Base-by-base conservation (phyloP, 179 eudicot species). In the Corrigiola litoralis region DNA sequence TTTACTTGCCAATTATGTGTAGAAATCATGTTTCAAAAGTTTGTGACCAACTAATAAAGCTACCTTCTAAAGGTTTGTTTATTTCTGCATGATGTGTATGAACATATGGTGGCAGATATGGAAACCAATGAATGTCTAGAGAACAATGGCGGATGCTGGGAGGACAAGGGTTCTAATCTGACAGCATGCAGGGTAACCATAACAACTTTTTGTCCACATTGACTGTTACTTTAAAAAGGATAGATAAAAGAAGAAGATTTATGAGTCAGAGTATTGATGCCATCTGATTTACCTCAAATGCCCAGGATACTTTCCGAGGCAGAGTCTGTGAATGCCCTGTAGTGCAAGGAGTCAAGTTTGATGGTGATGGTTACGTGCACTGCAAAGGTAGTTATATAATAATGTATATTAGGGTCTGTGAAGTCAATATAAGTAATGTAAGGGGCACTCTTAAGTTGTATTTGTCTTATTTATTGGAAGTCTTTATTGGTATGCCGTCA, bases 131-230 rank as follows among this genome's bases (percentile, higher is more conserved):
- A 92, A 76, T 92, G 98, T 75, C 69, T 89, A 25, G 85, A 85
- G 66, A 87, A 85, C 65, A 89, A 92, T 69, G 98, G 98, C 29
- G 98, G 98, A 46, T 92, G 98, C 80, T 92, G 98, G 98, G 69
- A 80, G 56, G 92, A 92, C 53, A 87, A 79, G 79, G 41, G 72
- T 55, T 49, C 82, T 32, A 89, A 89, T 71, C 69, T 87, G 70
- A 80, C 96, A 40, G 96, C 98, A 38, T 92, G 98, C 85, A 91
- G 84, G 87, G 98, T 92, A 69, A 64, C 64, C 32, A n/a, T 36
- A 46, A 18, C 31, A 51, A 29, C 36, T 17, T 13, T 10, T 23
- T 48, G 27, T 33, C 52, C 5, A 21, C 58, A n/a, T 9, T 18
- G 21, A 42, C 17, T 57, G 11, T 49, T 44, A 36, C n/a, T n/a